A percentile compares a stretch with the other conserved stretches of the same genome.
These are phyloP conservation scores for Trypanosoma congolense DNA, from an alignment of 208 protist species.

Conservation along the genomic window DNA sequence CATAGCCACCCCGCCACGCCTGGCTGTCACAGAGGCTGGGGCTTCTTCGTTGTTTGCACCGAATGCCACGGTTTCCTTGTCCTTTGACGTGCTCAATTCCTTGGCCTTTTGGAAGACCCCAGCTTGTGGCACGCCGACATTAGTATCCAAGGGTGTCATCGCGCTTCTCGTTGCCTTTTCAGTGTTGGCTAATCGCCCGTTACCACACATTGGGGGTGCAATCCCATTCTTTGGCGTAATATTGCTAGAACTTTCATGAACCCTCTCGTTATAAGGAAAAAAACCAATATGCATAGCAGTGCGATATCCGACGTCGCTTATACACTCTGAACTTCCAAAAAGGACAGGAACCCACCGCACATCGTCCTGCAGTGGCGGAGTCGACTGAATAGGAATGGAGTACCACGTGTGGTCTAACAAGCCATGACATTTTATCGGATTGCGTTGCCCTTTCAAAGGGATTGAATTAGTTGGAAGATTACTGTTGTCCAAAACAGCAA, in stretches of 20 bases:
- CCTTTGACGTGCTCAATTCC: neutral
- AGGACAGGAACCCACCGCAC: slow-evolving; percentile 70
- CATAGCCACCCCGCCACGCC: slow-evolving; percentile 17
- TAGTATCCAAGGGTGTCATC: slow-evolving; percentile 19
- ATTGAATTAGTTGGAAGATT: neutral
- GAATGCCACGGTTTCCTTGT: neutral
- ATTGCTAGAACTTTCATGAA: neutral
- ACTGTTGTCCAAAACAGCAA: slow-evolving; percentile 44
- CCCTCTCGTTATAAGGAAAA: slow-evolving; percentile 25
- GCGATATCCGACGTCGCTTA: slow-evolving; percentile 58
- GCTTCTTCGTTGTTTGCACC: slow-evolving; percentile 7
- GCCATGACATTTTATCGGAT: slow-evolving; percentile 38
- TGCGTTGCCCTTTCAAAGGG: slow-evolving; percentile 4
- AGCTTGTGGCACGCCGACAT: slow-evolving; percentile 2
- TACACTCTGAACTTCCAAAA: slow-evolving; percentile 58
- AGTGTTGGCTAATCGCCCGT: slow-evolving; percentile 7
- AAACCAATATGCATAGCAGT: slow-evolving; percentile 67
- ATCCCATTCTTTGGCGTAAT: slow-evolving; percentile 9
- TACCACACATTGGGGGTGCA: slow-evolving; percentile 26
- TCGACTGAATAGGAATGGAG: slow-evolving; percentile 46
- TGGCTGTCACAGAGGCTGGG: slow-evolving; percentile 7
- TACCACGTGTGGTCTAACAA: slow-evolving; percentile 72
- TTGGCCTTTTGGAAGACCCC: neutral
- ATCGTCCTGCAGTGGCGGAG: slow-evolving; percentile 42
- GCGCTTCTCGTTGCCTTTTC: slow-evolving; percentile 7